Evolutionary conservation across 2,329 filamentous ascomycete species (phyloP), one percentile per base, ranked within the genome.

Genomic region (Calonectria honghensis): DNA sequence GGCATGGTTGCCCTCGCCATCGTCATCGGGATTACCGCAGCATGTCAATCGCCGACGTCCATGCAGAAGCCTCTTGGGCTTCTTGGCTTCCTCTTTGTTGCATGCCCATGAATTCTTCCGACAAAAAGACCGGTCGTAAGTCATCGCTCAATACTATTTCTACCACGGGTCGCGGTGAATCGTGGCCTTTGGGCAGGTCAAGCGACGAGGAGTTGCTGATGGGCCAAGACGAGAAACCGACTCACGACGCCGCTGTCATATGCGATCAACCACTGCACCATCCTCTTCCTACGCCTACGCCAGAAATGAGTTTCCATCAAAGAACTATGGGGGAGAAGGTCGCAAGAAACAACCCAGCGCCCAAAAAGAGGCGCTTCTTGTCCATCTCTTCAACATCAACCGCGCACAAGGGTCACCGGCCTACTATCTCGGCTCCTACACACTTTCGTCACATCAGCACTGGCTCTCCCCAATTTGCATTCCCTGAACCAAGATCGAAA

Each of bases 361-460:
- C 88, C 67, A 83, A 85, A 79, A 89, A 86, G 83, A 89, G 85
- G 80, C 85, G 86, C 69, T 84, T 89, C 79, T 84, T 86, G 78
- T 86, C 88, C 73, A 85, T 87, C 73, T 84, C 85, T 69, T 85
- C 86, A 75, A 85, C 87, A 73, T 83, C 85, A 68, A 84, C 86
- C 54, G 84, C 88, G 80, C 90, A 63, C 24, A 63, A 41, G 57
- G 32, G 57, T 29, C 57, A 88, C 83, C 86, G 89, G 82, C 89
- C 89, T 81, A 86, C 86, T 74, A 93, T 93, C 79, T 92, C 91
- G 52, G 86, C 86, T 27, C 91, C 91, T 4, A 88, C 88, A 63
- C 86, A 93, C 81, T 93, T 93, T 79, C 89, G 89, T 61, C 91
- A 93, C 84, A 78, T 93, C 64, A 84, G 89, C 70, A 89, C 88